A percentile compares a stretch with the other conserved stretches of the same genome.
These are phyloP conservation scores for Solanum chilense DNA, from an alignment of 257 asterid genomes.

Conservation along the genomic window DNA sequence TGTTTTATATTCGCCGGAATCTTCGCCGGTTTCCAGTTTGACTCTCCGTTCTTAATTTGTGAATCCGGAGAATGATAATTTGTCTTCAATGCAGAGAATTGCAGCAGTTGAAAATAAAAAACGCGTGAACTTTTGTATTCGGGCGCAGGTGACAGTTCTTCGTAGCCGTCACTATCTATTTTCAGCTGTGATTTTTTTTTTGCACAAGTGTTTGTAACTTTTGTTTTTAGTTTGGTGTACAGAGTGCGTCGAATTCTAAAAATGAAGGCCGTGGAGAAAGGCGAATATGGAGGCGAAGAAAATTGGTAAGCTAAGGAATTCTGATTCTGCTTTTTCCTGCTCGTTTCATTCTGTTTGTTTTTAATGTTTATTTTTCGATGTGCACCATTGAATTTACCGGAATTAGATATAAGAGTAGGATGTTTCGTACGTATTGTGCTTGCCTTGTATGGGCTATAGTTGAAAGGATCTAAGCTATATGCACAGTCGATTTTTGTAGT, in stretches of 20 bases:
- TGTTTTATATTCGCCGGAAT: neutral
- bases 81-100: slow-evolving; percentile 33
- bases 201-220: neutral
- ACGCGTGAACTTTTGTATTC: slow-evolving; percentile 15
- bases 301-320: slow-evolving; percentile 36
- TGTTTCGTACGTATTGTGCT: neutral
- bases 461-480: neutral
- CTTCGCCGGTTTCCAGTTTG: neutral
- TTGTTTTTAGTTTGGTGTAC: neutral
- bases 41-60: neutral
- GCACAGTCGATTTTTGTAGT: neutral
- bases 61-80: neutral
- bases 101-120: slow-evolving; percentile 24
- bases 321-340: neutral
- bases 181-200: neutral
- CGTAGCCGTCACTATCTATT: neutral
- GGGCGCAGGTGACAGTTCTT: slow-evolving; percentile 32
- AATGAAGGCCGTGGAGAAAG: slow-evolving; percentile 41
- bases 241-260: slow-evolving; percentile 37
- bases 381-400: neutral
- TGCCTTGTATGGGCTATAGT: neutral
- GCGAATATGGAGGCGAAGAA: slow-evolving; percentile 73
- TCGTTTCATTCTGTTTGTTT: neutral
- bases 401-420: neutral
- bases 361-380: neutral